Evolutionary conservation across 352 stramenopile genomes (phyloP), one percentile per base, ranked within the genome.

Genomic region (Globisporangium solare): DNA sequence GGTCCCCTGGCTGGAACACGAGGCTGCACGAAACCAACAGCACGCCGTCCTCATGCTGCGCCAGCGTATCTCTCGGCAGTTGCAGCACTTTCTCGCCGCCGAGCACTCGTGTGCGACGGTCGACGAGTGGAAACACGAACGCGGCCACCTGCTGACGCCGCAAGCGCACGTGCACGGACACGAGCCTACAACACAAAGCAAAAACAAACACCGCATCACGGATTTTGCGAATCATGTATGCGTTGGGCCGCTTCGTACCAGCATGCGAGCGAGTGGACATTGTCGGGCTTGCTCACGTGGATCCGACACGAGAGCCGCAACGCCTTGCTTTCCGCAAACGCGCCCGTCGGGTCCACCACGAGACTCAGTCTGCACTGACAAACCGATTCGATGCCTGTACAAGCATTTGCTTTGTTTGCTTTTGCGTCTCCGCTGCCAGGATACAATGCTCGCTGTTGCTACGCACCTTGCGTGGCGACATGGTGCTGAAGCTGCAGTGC

Each of bases 401-500:
- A 35, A 40, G 27, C 27, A 35, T 35, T 35, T 35, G 27, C 27
- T 35, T 35, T 1, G 5, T 35, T 35, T 10, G 27, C 27, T 35
- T 35, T 35, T 35, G 27, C 24, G 5, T 27, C n/a, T 35, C 27
- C 27, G 4, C 27, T 6, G 7, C 27, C 13, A 54, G 0, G 11
- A 46, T 17, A 35, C 5, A 35, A n/a, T n/a, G n/a, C n/a, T n/a
- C 10, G 27, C 10, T 35, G 27, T 35, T 35, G 27, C 4, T n/a
- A 57, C 51, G 41, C 20, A 66, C 60, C 60, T 2, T 47, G 54
- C 1, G 46, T n/a, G 11, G 59, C 20, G 10, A 66, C 47, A 24
- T 63, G 48, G 14, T 56, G 66, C 10, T 79, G 63, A 14, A 88
- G 59, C 49, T 79, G 59, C 13, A 86, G 66, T 15, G 68, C 73